Percentiles rank a stretch among this genome's conserved stretches.
These are phyloP conservation scores for Solanum dulcamara DNA, from an alignment of 257 asterid species.

Conservation along the genomic window DNA sequence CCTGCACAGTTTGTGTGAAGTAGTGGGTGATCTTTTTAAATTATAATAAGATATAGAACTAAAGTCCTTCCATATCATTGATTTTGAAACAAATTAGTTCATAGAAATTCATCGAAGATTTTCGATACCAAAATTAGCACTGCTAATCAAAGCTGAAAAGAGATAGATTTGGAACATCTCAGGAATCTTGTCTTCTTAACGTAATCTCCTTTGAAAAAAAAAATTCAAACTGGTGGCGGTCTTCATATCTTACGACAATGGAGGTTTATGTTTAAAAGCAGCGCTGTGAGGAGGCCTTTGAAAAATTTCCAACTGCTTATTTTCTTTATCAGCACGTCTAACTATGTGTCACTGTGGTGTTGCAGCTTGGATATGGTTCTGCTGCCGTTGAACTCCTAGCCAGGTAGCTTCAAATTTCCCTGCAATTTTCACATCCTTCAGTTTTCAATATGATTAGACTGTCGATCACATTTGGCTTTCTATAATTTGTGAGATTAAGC, in stretches of 20 bases:
- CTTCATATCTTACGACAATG: neutral
- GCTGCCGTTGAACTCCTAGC: constrained; percentile 69
- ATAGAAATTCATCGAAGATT: neutral
- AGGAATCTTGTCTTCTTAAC: neutral
- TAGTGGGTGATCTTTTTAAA: neutral
- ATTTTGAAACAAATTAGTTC: neutral
- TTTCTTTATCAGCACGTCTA: neutral
- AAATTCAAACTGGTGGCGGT: neutral
- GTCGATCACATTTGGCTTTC: neutral
- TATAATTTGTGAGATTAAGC: neutral
- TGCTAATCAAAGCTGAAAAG: neutral
- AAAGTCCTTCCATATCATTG: neutral
- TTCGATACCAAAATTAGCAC: neutral
- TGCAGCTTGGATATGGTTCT: constrained; percentile 90
- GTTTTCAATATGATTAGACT: neutral
- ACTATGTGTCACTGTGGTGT: constrained; percentile 4
- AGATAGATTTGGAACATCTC: neutral
- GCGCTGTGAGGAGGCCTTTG: neutral
- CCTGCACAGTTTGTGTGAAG: neutral
- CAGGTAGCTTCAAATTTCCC: constrained; percentile 33
- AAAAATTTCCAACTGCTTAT: neutral
- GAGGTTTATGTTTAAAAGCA: neutral
- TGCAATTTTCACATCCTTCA: neutral
- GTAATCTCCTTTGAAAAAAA: neutral
- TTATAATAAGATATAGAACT: neutral